Evolutionary conservation across 2,329 filamentous ascomycete genomes (phyloP).

Genomic region (Alternaria arborescens): DNA sequence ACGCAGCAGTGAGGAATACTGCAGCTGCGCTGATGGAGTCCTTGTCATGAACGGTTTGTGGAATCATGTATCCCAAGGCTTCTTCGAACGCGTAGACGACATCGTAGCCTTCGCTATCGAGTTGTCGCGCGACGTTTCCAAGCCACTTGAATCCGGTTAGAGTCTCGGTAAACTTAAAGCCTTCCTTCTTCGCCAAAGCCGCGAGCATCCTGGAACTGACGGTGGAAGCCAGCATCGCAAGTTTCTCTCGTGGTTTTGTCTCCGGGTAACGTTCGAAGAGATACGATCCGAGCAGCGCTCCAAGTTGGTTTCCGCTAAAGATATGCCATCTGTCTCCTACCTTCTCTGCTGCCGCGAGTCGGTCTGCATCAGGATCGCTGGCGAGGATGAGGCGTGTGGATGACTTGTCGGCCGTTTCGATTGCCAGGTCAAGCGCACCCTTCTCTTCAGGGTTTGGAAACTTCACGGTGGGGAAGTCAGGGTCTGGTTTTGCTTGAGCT

Average conservation of each 20-base stretch:
- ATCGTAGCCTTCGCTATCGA: slow-evolving; percentile 58
- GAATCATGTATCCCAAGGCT: slow-evolving; percentile 73
- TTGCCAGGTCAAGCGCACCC: slow-evolving; percentile 68
- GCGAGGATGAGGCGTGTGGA: slow-evolving; percentile 64
- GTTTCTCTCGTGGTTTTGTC: slow-evolving; percentile 49
- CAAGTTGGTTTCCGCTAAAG: slow-evolving; percentile 72
- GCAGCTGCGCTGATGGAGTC: slow-evolving; percentile 69
- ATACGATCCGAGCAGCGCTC: slow-evolving; percentile 67
- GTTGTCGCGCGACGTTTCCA: slow-evolving; percentile 66
- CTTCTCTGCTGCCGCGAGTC: slow-evolving; percentile 68
- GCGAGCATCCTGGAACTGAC: slow-evolving; percentile 71
- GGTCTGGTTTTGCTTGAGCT: slow-evolving; percentile 65
- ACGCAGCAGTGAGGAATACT: slow-evolving; percentile 65
- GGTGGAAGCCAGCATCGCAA: slow-evolving; percentile 68
- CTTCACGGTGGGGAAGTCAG: slow-evolving; percentile 69
- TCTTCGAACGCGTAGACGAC: slow-evolving; percentile 70
- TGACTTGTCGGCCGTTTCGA: slow-evolving; percentile 61
- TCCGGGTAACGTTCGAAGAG: slow-evolving; percentile 59
- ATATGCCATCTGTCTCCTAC: slow-evolving; percentile 65
- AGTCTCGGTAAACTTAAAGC: slow-evolving; percentile 67
- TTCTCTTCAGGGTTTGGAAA: slow-evolving; percentile 73
- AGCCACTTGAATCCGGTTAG: slow-evolving; percentile 75
- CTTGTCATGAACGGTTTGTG: slow-evolving; percentile 69
- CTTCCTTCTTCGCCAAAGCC: slow-evolving; percentile 63
- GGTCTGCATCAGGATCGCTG: slow-evolving; percentile 72